A percentile compares a stretch with the other conserved stretches of the same genome.
These are phyloP conservation scores for Blastocystis sp. DNA, from an alignment of 352 stramenopile species.

Conservation along the genomic window DNA sequence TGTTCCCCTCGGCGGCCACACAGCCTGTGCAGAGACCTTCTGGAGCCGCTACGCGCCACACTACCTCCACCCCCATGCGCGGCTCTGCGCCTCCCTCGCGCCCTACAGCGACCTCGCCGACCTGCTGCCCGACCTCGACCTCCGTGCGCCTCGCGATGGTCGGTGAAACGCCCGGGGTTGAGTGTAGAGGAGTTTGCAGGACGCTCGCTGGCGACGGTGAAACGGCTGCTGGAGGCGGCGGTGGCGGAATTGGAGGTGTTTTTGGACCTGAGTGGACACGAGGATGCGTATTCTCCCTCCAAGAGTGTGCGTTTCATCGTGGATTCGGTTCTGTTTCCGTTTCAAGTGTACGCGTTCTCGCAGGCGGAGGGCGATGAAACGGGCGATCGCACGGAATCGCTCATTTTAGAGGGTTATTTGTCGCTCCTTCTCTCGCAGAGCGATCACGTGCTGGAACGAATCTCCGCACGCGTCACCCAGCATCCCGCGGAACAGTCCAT, in stretches of 20 bases:
- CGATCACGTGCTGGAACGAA: background rate
- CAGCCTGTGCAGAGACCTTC: slow-evolving; percentile 32
- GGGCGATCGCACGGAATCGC: slow-evolving; percentile 32
- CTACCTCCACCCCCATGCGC: background rate
- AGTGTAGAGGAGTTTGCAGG: slow-evolving; percentile 7
- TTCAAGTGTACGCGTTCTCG: slow-evolving; percentile 40
- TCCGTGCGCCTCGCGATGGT: background rate
- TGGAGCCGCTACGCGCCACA: slow-evolving; percentile 53
- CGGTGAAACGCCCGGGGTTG: background rate
- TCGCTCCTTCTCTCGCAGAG: background rate
- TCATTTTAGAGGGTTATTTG: slow-evolving; percentile 47
- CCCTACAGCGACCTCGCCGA: background rate
- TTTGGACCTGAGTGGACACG: background rate
- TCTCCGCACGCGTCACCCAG: background rate
- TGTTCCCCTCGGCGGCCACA: background rate
- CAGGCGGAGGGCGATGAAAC: slow-evolving; percentile 5
- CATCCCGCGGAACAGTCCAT: background rate
- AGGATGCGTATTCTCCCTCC: background rate
- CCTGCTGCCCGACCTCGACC: slow-evolving; percentile 22
- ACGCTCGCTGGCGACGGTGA: background rate
- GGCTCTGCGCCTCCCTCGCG: background rate
- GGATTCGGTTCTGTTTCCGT: slow-evolving; percentile 27
- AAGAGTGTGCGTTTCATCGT: background rate
- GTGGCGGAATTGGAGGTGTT: background rate
- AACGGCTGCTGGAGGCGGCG: background rate